Evolutionary conservation across 2,329 filamentous ascomycete genomes (phyloP), one percentile per base, ranked within the genome.

Genomic region (Chalara sp.): DNA sequence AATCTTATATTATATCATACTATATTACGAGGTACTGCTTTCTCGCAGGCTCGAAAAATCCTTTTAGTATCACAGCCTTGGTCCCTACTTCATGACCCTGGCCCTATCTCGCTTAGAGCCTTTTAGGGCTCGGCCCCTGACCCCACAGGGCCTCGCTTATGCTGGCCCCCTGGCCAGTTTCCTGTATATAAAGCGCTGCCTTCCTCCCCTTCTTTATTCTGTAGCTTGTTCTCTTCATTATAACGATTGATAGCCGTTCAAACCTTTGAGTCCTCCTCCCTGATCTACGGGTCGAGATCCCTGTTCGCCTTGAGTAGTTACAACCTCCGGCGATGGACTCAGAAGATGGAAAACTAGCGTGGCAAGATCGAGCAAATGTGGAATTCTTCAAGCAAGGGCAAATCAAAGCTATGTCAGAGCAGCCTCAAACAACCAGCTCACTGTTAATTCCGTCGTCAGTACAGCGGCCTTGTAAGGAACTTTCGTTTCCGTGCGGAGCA

Each of bases 311-410:
- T 58, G n/a, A 65, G 66, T 40, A 60, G 58, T 42, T 52, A 54
- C 51, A 58, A 62, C 50, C 58, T 68, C 47, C 53, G 62, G 47
- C 55, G 53, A 45, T 67, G 63, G 65, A 67, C 65, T 66, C 61
- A 41, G 46, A 59, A 51, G 59, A 63, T 50, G 59, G 63, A 44
- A 67, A 60, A 47, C 55, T 68, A 31, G 52, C 61, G 50, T 66
- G 55, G 61, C 58, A 54, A 51, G 65, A 66, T 53, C 58, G 61
- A 56, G 58, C 61, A 56, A 66, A 55, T 47, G 62, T 68, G 21
- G 65, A 65, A 52, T 61, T 68, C 57, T 63, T 68, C 53, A 68
- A 64, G 58, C 53, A 68, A 55, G 53, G 57, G 44, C 55, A 66
- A 54, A 56, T 65, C 21, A 66, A 63, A 54, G 61, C 65, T 43